Conservation (phyloP, 192 early-diverging fungal species). For the Entrophospora sp. region DNA sequence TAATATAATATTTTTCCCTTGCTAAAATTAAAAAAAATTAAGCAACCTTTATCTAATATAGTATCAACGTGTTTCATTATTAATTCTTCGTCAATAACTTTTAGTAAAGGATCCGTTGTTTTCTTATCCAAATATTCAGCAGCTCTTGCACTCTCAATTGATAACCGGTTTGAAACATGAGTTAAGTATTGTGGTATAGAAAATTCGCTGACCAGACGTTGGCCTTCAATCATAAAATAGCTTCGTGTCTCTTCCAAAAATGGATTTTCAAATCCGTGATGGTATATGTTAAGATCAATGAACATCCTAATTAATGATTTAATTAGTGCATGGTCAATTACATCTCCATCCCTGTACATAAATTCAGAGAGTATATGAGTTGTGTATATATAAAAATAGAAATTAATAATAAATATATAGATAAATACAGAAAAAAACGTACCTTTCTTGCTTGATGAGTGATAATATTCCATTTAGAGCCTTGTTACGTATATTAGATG, state of each 20-base stretch:
- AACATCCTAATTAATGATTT: conserved; percentile 63
- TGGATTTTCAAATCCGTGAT: conserved; percentile 62
- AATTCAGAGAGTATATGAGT: no score
- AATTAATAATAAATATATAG: no score
- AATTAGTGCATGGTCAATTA: conserved; percentile 52
- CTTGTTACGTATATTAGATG: conserved; percentile 30
- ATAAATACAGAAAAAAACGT: no score
- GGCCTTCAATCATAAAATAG: conserved; percentile 72
- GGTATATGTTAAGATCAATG: conserved; percentile 66
- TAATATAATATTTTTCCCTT: no score
- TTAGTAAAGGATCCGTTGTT: conserved; percentile 55
- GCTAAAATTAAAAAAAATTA: no score
- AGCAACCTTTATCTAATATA: conserved; percentile 61
- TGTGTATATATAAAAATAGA: no score
- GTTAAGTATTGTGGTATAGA: conserved; percentile 65
- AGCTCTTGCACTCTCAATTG: conserved; percentile 62
- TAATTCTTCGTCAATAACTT: conserved; percentile 59
- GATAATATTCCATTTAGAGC: conserved; percentile 49
- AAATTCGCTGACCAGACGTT: conserved; percentile 44
- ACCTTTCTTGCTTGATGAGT: conserved; percentile 63
- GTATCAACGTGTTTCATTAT: conserved; percentile 60
- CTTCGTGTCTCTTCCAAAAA: conserved; percentile 63
- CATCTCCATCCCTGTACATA: conserved; percentile 57
- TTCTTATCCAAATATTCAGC: conserved; percentile 57
- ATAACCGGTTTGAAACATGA: conserved; percentile 62